Evolutionary conservation across 306 rosid species (phyloP).

Genomic region (Trichosanthes cucumerina): DNA sequence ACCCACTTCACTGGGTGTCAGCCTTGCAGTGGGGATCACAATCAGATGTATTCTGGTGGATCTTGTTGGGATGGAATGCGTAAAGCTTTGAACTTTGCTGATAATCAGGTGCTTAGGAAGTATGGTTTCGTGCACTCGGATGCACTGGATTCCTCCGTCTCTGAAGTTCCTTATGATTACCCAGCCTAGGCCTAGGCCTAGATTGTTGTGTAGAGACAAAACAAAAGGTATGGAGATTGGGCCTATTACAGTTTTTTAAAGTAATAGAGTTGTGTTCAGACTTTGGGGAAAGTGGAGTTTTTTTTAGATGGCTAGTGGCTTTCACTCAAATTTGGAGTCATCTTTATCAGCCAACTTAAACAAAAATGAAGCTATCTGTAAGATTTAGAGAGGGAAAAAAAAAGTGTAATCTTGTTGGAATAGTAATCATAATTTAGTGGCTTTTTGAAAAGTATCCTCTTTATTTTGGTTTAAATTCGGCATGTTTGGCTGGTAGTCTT

Average conservation of each 20-base stretch:
- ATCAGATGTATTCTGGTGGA: slow-evolving; percentile 20
- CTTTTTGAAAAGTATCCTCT: neutral
- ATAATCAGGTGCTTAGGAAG: slow-evolving; percentile 33
- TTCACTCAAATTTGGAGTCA: neutral
- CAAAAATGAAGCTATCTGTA: neutral
- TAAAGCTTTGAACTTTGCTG: slow-evolving; percentile 38
- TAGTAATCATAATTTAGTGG: neutral
- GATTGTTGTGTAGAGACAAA: neutral
- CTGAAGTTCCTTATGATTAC: slow-evolving; percentile 17
- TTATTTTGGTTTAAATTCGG: too few relatives aligned
- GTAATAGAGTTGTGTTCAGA: neutral
- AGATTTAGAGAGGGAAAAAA: neutral
- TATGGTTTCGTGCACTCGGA: slow-evolving; percentile 27
- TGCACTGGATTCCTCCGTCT: slow-evolving; percentile 4
- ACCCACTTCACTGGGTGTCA: slow-evolving; percentile 58
- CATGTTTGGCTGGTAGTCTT: neutral
- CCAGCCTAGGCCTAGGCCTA: too few relatives aligned
- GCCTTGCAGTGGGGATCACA: slow-evolving; percentile 35
- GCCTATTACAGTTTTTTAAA: neutral
- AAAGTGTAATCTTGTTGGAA: neutral
- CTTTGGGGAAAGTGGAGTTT: neutral
- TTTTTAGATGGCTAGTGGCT: neutral
- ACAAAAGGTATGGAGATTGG: neutral
- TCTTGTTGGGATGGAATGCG: slow-evolving; percentile 33
- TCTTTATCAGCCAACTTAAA: neutral